Conservation (phyloP, 2,329 filamentous ascomycete genomes). For the Diaporthe capsici region DNA sequence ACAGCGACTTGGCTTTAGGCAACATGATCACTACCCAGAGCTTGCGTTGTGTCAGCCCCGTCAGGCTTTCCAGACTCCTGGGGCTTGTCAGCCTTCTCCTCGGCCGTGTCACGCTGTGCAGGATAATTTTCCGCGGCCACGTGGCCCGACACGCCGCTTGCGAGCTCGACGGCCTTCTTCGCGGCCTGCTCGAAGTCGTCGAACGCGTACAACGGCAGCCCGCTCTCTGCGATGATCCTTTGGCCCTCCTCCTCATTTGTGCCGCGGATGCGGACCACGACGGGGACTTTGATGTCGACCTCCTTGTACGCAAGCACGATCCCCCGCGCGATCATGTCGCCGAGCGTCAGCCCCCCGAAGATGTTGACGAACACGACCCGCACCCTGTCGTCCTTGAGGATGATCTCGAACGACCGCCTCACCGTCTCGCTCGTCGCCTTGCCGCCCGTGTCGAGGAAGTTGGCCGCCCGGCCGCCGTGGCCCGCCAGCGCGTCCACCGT, state of each 20-base stretch:
- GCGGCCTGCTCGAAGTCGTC: constrained; percentile 83
- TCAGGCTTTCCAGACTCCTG: neutral
- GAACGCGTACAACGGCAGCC: constrained; percentile 77
- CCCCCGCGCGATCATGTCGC: constrained; percentile 86
- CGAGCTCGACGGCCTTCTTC: constrained; percentile 70
- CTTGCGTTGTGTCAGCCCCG: neutral
- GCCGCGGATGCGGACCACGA: constrained; percentile 83
- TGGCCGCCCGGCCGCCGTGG: constrained; percentile 78
- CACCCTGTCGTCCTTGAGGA: constrained; percentile 79
- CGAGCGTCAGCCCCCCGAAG: constrained; percentile 72
- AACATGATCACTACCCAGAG: neutral
- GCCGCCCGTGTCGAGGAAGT: constrained; percentile 91
- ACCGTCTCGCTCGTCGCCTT: constrained; percentile 89
- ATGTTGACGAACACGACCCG: constrained; percentile 75
- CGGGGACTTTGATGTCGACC: constrained; percentile 75
- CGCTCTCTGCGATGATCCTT: constrained; percentile 77
- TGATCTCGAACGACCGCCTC: constrained; percentile 80
- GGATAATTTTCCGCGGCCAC: neutral
- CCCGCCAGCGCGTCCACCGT: constrained; percentile 84
- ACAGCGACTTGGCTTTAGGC: neutral
- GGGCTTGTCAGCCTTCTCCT: neutral
- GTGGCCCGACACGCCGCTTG: neutral
- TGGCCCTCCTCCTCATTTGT: constrained; percentile 81
- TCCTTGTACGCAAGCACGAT: constrained; percentile 81
- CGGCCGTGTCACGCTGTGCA: neutral